Conservation (phyloP, 164 flowering plant species). For the Dillenia suffruticosa region DNA sequence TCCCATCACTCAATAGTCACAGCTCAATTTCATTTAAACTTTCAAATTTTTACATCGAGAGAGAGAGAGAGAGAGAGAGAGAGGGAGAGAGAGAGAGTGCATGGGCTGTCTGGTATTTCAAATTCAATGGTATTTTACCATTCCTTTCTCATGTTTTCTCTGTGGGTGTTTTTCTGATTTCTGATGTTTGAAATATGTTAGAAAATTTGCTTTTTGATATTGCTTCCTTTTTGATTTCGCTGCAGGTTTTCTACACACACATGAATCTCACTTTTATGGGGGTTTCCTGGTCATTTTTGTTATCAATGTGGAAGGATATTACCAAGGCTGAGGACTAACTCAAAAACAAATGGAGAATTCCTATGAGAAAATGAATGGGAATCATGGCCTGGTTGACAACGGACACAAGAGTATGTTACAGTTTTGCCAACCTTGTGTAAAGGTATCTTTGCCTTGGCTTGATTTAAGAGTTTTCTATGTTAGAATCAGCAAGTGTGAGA, state of each 20-base stretch:
- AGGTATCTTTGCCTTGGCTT: slow-evolving; percentile 55
- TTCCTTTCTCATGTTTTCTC: not conserved
- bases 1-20: too few relatives aligned
- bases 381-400: slow-evolving; percentile 23
- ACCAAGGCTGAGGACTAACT: slow-evolving; percentile 11
- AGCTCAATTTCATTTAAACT: too few relatives aligned
- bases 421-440: slow-evolving; percentile 26
- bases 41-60: too few relatives aligned
- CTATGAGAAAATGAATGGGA: slow-evolving; percentile 22
- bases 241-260: slow-evolving; percentile 17
- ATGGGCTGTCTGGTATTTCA: too few relatives aligned
- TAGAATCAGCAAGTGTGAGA: slow-evolving; percentile 59
- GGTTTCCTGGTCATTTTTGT: slow-evolving; percentile 9
- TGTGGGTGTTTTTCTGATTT: not conserved
- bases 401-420: slow-evolving; percentile 23
- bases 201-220: not conserved
- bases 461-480: slow-evolving; percentile 83
- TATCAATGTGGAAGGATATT: slow-evolving; percentile 18
- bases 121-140: slow-evolving; percentile 1
- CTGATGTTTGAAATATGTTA: not conserved
- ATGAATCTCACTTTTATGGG: slow-evolving; percentile 14
- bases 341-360: slow-evolving; percentile 34
- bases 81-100: too few relatives aligned
- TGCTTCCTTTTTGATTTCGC: slow-evolving; percentile 2
- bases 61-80: too few relatives aligned